Percentiles rank a stretch among this genome's conserved stretches.
These are phyloP conservation scores for Auriculariales sp. DNA, from an alignment of 768 basidiomycete species.

Conservation along the genomic window DNA sequence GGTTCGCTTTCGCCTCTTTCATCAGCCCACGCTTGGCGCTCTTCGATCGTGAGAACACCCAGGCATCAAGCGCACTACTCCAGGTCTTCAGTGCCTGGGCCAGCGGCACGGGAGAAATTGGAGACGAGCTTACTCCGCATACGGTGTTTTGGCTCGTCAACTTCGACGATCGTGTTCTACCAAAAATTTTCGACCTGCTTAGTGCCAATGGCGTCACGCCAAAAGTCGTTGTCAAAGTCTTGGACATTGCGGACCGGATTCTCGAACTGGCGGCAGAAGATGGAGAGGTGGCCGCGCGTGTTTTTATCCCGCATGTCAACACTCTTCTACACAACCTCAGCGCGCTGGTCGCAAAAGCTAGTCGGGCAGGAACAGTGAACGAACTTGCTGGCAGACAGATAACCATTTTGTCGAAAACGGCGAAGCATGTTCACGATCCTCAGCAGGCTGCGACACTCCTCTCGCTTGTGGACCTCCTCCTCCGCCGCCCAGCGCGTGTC, in stretches of 20 bases:
- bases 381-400: constrained; percentile 70
- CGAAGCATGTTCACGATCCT: constrained; percentile 55
- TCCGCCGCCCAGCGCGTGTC: constrained; percentile 59
- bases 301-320: constrained; percentile 59
- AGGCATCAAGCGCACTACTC: constrained; percentile 76
- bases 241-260: constrained; percentile 73
- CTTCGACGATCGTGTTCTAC: constrained; percentile 53
- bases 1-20: constrained; percentile 47
- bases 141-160: constrained; percentile 51
- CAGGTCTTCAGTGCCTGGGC: constrained; percentile 79
- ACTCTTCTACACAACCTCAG: constrained; percentile 59
- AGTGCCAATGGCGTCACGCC: constrained; percentile 78
- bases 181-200: constrained; percentile 71
- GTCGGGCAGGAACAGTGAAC: constrained; percentile 18
- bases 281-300: constrained; percentile 28
- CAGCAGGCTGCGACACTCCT: constrained; percentile 62
- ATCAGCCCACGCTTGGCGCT: constrained; percentile 69
- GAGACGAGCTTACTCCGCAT: too few relatives aligned
- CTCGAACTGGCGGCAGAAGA: constrained; percentile 34
- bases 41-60: constrained; percentile 76
- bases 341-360: constrained; percentile 42
- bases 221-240: constrained; percentile 59
- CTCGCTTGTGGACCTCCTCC: constrained; percentile 57
- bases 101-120: too few relatives aligned
- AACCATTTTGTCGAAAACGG: constrained; percentile 61